These are phyloP conservation scores for Myxozyma melibiosi DNA, from an alignment of 805 yeast species.

Conservation along the genomic window DNA sequence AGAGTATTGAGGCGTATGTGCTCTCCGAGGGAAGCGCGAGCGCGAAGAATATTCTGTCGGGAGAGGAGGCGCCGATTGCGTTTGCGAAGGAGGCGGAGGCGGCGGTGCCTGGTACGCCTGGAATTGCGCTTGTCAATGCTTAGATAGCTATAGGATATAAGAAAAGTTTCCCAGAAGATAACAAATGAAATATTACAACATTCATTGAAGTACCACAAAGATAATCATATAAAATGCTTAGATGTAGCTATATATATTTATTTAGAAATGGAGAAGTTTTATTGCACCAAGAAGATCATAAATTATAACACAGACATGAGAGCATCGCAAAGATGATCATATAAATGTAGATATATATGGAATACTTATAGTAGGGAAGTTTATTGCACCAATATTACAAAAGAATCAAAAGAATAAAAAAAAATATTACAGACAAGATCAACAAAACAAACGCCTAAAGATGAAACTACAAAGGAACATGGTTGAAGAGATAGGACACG, in stretches of 20 bases:
- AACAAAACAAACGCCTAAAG: neutral
- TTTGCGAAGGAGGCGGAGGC: constrained; percentile 71
- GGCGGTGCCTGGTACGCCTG: constrained; percentile 94
- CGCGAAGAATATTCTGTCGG: constrained; percentile 70
- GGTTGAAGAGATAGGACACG: constrained; percentile 79
- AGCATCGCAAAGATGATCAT: no score
- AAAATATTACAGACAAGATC: neutral
- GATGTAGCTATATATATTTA: neutral
- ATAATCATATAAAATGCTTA: no score
- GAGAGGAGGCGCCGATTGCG: constrained; percentile 62
- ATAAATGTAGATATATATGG: no score
- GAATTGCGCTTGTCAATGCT: constrained; percentile 71
- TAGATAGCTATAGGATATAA: constrained; percentile 37
- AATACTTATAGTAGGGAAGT: no score
- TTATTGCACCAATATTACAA: no score
- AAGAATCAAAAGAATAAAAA: neutral
- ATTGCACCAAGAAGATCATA: no score
- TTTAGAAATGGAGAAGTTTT: neutral
- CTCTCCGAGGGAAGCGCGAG: constrained; percentile 62
- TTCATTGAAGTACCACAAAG: neutral
- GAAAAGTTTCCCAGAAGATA: neutral
- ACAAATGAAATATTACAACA: neutral
- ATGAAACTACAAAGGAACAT: constrained; percentile 52
- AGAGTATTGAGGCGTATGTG: constrained; percentile 48
- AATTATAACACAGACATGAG: no score